Base-by-base conservation (phyloP, 2,329 filamentous ascomycete genomes). In the Claviceps sorghi region DNA sequence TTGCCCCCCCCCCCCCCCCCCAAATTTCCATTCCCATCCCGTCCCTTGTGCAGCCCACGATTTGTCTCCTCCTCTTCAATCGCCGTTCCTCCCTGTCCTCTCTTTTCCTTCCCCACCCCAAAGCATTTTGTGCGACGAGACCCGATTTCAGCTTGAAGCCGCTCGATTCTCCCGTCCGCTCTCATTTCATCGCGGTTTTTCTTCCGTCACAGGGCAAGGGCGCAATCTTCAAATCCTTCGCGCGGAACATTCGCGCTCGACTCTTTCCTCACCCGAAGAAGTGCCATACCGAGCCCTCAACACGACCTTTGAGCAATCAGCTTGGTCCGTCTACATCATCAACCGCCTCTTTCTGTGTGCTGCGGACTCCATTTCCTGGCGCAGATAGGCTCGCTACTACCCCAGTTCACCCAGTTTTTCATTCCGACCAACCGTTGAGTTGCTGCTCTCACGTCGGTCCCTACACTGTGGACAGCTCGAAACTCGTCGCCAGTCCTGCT, bases 251-350 rank as follows among this genome's bases (percentile, higher is more conserved):
- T 57, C 57, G 57, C 58, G 56, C 55, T 54, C 57, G 58, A 58
- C 40, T 19, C 49, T 43, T 49, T 21, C 5, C 36, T 22, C 22
- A n/a, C 26, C 26, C 48, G n/a, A 36, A 36, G 2, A 42, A 42
- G 60, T 58, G 53, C 59, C 57, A 53, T 59, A 58, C 61, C 58
- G 58, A 59, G 60, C 58, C 57, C 62, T 58, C 54, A 60, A 26
- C 63, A 60, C 62, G 56, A 61, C 61, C 62, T 62, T 58, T 61
- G 57, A 62, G 63, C 61, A 62, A 58, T 57, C 55, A 59, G 60
- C 57, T 57, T 41, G 58, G 51, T 57, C 58, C 58, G 53, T 55
- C 51, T 53, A 58, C 60, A 52, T 53, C 52, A 57, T 52, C 53
- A 56, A 61, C 56, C 53, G 57, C 49, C 51, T 48, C 42, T 58